phyloP scores from a whole-genome alignment of 495 filamentous ascomycete species.

The Aspergillus ellipticus region DNA sequence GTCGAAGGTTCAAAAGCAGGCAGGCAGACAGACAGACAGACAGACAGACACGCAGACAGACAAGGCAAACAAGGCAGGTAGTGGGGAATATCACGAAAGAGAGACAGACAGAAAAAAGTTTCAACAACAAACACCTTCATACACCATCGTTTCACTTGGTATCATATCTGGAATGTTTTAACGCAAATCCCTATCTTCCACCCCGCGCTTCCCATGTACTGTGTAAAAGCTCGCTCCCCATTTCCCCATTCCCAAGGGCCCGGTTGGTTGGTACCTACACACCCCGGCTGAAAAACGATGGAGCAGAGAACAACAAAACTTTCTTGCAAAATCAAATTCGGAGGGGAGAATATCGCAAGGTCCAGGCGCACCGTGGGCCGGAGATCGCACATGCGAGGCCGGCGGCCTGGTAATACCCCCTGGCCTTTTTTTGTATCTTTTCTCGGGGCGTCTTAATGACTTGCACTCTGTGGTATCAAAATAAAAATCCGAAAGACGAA shows the following conservation, averaged over 20 bases:
- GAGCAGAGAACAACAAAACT: conserved; percentile 2
- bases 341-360: not conserved
- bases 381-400: too few species aligned
- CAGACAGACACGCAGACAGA: not conserved
- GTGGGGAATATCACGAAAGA: conserved; percentile 6
- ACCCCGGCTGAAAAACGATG: not conserved
- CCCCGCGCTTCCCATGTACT: not conserved
- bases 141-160: conserved; percentile 28
- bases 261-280: not conserved
- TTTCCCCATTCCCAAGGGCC: too few species aligned
- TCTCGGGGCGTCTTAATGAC: conserved; percentile 13
- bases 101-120: conserved; percentile 10
- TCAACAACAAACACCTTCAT: conserved; percentile 25
- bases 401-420: not conserved
- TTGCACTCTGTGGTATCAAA: conserved; percentile 43
- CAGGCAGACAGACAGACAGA: not conserved
- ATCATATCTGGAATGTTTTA: conserved; percentile 24
- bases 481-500: conserved; percentile 23
- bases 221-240: not conserved
- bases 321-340: not conserved
- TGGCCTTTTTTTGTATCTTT: conserved; percentile 6
- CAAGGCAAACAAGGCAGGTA: too few species aligned
- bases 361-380: too few species aligned
- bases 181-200: conserved; percentile 5
- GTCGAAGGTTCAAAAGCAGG: not conserved